These are phyloP conservation scores for Trifolium dubium DNA, from an alignment of 306 rosid genomes.

Conservation along the genomic window DNA sequence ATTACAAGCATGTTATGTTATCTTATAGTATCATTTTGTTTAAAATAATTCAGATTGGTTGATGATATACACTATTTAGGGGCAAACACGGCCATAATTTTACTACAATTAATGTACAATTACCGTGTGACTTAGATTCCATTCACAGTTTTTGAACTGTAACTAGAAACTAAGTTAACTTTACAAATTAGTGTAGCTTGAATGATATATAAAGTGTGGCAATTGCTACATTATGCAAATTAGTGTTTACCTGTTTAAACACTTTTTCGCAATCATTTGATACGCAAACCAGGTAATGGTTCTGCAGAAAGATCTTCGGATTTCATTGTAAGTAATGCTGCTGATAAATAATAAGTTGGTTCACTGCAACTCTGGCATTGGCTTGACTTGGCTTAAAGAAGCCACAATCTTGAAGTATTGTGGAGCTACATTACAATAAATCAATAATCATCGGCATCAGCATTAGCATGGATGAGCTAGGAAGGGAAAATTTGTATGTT, in stretches of 20 bases:
- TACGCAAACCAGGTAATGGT: not conserved
- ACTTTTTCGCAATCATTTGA: conserved; percentile 3
- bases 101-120: not conserved
- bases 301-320: conserved; percentile 4
- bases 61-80: not conserved
- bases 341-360: not conserved
- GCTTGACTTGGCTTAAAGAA: not conserved
- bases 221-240: not conserved
- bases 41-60: conserved; percentile 10
- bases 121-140: conserved; percentile 1
- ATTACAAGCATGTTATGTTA: conserved; percentile 19
- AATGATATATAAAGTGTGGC: not conserved
- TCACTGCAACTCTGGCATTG: not conserved
- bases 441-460: too few relatives aligned
- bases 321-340: not conserved
- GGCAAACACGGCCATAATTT: not conserved
- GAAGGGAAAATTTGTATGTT: not conserved
- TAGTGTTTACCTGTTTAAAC: not conserved
- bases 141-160: conserved; percentile 1
- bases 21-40: conserved; percentile 12
- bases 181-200: not conserved
- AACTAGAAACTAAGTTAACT: not conserved
- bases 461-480: not conserved
- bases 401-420: not conserved
- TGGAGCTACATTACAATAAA: not conserved